Evolutionary conservation across 345 rosid genomes (phyloP), one percentile per base, ranked within the genome.

Genomic region (Lagerstroemia speciosa): DNA sequence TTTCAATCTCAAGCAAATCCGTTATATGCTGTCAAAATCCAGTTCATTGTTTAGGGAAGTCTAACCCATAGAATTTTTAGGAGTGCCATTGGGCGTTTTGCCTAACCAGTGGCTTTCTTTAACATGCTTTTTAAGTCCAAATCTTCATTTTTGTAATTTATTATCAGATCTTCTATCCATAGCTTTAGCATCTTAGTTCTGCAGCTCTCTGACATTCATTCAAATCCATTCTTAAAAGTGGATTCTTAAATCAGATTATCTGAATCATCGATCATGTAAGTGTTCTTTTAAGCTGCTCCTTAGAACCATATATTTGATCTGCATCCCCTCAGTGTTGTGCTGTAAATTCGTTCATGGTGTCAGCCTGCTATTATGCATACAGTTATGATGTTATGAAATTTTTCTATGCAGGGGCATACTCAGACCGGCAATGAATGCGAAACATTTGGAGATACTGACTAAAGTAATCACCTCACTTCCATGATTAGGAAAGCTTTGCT

Each of bases 401-500:
- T 19, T 67, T 62, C 19, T 24, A 27, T 52, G 27, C 78, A 93
- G 98, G 83, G 98, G 98, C 76, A 89, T 93, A 80, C 75, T 93
- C 81, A 83, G 90, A 79, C 98, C 98, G 63, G 97, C 92, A 41
- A 78, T 83, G 64, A 88, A 83, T 73, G 67, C 78, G 78, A 93
- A 87, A 83, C 85, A 81, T 67, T 73, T 87, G 78, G 55, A 67
- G 69, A 64, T 79, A 55, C 74, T 89, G 86, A 79, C 71, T 75
- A 85, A 85, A 67, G 96, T 93, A 87, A 84, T 70, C 70, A 69
- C 67, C 34, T 8, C 29, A 37, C 60, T 72, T 68, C 78, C 69
- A 31, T 38, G 61, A 58, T 70, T 65, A 61, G 73, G 52, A 32
- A 73, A 66, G 45, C 64, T 65, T 26, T 32, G 61, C 70, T 63